A percentile compares a stretch with the other conserved stretches of the same genome.
Conservation (phyloP, 2,329 filamentous ascomycete species). For the Trematosphaeria pertusa region DNA sequence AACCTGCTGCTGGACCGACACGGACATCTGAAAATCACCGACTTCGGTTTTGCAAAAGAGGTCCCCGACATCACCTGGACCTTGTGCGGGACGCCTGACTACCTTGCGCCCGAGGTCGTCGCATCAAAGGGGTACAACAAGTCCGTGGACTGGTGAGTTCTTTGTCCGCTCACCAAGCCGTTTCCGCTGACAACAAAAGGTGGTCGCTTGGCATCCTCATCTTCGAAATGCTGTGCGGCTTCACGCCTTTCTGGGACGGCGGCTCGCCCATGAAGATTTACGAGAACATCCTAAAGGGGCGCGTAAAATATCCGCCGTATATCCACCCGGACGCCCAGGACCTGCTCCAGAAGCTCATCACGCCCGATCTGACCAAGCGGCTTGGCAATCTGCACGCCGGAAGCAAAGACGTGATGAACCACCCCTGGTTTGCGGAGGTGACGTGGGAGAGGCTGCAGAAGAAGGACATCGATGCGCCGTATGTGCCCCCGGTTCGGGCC, state of each 20-base stretch:
- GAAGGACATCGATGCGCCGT: constrained; percentile 98
- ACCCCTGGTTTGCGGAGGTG: constrained; percentile 96
- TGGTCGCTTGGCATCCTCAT: constrained; percentile 98
- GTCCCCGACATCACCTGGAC: constrained; percentile 99
- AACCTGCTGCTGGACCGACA: constrained; percentile 91
- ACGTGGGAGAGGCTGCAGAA: constrained; percentile 94
- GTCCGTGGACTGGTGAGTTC: constrained; percentile 91
- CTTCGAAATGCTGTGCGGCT: constrained; percentile 99
- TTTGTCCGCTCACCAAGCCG: constrained; percentile 7
- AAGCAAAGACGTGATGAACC: constrained; percentile 89
- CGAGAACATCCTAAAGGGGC: constrained; percentile 96
- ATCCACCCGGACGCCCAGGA: constrained; percentile 95
- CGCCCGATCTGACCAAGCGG: constrained; percentile 90
- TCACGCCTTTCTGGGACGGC: constrained; percentile 98
- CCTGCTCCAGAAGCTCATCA: constrained; percentile 90
- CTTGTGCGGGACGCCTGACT: constrained; percentile 95
- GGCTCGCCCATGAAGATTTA: constrained; percentile 99
- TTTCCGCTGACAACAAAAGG: constrained; percentile 60
- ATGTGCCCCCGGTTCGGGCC: constrained; percentile 93
- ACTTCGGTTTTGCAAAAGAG: constrained; percentile 98
- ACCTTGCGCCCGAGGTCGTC: constrained; percentile 97
- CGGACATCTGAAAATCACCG: constrained; percentile 94
- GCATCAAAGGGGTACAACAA: constrained; percentile 99
- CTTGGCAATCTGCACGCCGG: constrained; percentile 93
- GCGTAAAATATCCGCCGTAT: constrained; percentile 96